phyloP scores from a whole-genome alignment of 2,329 filamentous ascomycete species.

The Rutstroemia sp. region DNA sequence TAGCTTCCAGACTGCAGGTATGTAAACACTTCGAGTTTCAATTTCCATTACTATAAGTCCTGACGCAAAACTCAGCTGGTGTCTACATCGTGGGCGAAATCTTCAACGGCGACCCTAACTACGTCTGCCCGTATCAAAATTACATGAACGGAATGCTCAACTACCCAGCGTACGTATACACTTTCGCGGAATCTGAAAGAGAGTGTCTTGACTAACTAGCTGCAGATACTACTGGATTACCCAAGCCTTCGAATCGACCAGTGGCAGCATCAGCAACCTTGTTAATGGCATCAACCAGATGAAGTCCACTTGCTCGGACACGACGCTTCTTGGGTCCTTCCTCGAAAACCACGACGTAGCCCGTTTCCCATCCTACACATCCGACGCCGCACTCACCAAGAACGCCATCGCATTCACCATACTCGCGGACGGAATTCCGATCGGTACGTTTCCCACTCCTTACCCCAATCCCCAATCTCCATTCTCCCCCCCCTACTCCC shows the following conservation, averaged over 20 bases:
- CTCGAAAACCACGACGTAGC: slow-evolving; percentile 31
- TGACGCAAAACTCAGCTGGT: slow-evolving; percentile 34
- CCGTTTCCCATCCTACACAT: slow-evolving; percentile 21
- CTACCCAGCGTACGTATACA: slow-evolving; percentile 37
- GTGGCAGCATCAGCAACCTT: slow-evolving; percentile 25
- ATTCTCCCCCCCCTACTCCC: not conserved
- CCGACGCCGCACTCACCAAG: slow-evolving; percentile 30
- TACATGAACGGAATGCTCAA: slow-evolving; percentile 53
- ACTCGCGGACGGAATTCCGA: slow-evolving; percentile 43
- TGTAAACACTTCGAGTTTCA: not conserved
- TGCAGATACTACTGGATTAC: slow-evolving; percentile 29
- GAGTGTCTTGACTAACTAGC: not conserved
- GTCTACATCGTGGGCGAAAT: slow-evolving; percentile 57
- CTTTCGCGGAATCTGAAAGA: too few relatives aligned
- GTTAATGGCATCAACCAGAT: slow-evolving; percentile 25
- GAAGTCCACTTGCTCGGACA: slow-evolving; percentile 28
- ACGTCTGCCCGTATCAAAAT: slow-evolving; percentile 46
- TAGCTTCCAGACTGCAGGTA: slow-evolving; percentile 38
- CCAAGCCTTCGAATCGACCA: slow-evolving; percentile 23
- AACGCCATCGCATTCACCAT: slow-evolving; percentile 44
- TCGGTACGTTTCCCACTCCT: slow-evolving; percentile 23
- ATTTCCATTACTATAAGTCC: slow-evolving; percentile 21
- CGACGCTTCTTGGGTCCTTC: slow-evolving; percentile 35
- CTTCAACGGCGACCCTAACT: slow-evolving; percentile 45
- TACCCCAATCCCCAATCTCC: not conserved